Conservation (phyloP, 2,329 filamentous ascomycete species). For the Pseudogymnoascus sp. region DNA sequence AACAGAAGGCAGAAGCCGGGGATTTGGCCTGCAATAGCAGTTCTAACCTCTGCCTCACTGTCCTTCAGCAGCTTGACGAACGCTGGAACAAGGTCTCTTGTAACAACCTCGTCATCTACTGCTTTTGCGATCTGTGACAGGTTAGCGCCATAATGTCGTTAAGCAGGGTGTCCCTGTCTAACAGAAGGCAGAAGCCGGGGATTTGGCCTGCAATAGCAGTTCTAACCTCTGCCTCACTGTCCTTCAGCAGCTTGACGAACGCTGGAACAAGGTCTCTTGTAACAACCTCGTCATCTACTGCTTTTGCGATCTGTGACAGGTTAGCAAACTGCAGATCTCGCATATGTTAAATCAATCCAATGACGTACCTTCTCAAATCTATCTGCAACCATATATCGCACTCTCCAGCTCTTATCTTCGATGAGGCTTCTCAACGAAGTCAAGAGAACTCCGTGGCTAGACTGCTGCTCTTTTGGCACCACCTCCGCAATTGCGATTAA, state of each 20-base stretch:
- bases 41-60: constrained; percentile 94
- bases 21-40: constrained; percentile 94
- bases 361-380: constrained; percentile 81
- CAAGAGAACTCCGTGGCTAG: constrained; percentile 87
- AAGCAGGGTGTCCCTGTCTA: constrained; percentile 80
- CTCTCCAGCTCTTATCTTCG: constrained; percentile 99
- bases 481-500: constrained; percentile 94
- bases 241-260: constrained; percentile 95
- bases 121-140: constrained; percentile 83
- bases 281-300: constrained; percentile 94
- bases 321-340: constrained; percentile 14
- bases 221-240: constrained; percentile 94
- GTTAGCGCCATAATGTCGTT: constrained; percentile 86
- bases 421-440: constrained; percentile 87
- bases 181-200: constrained; percentile 86
- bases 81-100: constrained; percentile 85
- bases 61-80: constrained; percentile 98
- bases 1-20: constrained; percentile 91
- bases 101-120: constrained; percentile 93
- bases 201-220: constrained; percentile 97
- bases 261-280: constrained; percentile 89
- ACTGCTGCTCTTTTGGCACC: constrained; percentile 95
- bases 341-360: neutral
- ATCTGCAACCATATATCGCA: constrained; percentile 98
- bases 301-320: constrained; percentile 78